phyloP scores from a whole-genome alignment of 2,329 filamentous ascomycete genomes.

The Fusarium nurragi region DNA sequence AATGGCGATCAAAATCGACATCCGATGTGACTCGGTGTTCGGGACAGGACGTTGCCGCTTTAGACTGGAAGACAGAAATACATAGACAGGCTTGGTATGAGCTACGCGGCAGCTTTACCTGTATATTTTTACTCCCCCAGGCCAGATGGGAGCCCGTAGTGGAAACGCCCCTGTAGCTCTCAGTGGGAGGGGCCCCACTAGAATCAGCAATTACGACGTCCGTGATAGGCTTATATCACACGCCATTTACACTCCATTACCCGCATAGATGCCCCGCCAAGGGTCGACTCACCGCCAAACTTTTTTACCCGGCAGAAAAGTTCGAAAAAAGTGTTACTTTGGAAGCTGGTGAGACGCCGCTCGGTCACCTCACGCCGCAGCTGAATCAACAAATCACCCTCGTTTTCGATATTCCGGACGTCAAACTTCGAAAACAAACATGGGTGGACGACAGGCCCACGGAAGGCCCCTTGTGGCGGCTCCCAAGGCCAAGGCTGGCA shows the following conservation, averaged over 20 bases:
- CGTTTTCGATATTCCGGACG: conserved; percentile 11
- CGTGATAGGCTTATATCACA: conserved; percentile 47
- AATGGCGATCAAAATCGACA: conserved; percentile 30
- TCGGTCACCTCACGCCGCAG: conserved; percentile 7
- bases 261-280: conserved; percentile 43
- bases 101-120: not conserved
- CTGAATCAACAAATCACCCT: conserved; percentile 30
- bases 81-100: not conserved
- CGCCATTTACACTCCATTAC: conserved; percentile 10
- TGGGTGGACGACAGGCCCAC: conserved; percentile 69
- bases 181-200: conserved; percentile 10
- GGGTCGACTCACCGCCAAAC: conserved; percentile 41
- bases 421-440: conserved; percentile 42
- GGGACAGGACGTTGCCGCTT: conserved; percentile 23
- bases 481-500: conserved; percentile 43
- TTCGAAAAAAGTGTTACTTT: conserved; percentile 34
- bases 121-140: not conserved
- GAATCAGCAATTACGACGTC: conserved; percentile 36
- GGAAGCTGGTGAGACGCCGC: not conserved
- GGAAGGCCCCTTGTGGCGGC: conserved; percentile 60
- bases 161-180: not conserved
- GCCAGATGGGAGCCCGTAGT: too few species aligned
- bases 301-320: conserved; percentile 44
- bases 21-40: conserved; percentile 37
- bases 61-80: not conserved